Evolutionary conservation across 306 rosid species (phyloP).

Genomic region (Fragaria iinumae): DNA sequence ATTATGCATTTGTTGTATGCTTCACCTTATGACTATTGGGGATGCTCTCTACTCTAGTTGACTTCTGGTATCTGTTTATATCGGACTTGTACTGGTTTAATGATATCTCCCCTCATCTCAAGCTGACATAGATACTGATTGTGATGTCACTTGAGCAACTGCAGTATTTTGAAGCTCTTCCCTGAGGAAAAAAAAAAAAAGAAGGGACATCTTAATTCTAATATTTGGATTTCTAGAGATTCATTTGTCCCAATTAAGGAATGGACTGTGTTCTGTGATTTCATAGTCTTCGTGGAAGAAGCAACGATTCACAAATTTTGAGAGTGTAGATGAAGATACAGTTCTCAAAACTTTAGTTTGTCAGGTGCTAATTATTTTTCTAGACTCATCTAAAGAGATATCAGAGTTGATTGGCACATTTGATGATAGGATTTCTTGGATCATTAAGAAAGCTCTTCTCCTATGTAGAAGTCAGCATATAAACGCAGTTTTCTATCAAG

Average conservation of each 20-base stretch:
- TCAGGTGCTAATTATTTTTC: conserved; percentile 19
- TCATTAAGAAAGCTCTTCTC: conserved; percentile 33
- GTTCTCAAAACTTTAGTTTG: conserved; percentile 17
- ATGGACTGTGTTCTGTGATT: conserved; percentile 27
- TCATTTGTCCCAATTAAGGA: conserved; percentile 30
- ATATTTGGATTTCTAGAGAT: conserved; percentile 20
- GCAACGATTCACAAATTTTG: conserved; percentile 29
- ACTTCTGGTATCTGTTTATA: conserved; percentile 20
- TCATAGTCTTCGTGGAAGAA: conserved; percentile 32
- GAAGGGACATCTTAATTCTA: conserved; percentile 21
- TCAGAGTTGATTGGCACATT: conserved; percentile 38
- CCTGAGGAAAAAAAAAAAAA: background rate
- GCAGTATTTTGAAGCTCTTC: conserved; percentile 24
- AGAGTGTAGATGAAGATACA: conserved; percentile 46
- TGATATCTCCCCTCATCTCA: conserved; percentile 35
- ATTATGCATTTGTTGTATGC: conserved; percentile 24
- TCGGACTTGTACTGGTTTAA: conserved; percentile 33
- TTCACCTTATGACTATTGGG: conserved; percentile 18
- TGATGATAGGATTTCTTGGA: conserved; percentile 32
- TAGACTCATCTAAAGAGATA: conserved; percentile 21
- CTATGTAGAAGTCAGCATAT: conserved; percentile 29
- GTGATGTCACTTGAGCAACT: conserved; percentile 48
- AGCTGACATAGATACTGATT: conserved; percentile 41
- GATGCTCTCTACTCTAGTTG: conserved; percentile 10
- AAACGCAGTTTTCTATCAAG: conserved; percentile 34